Conservation (phyloP, 768 basidiomycete genomes). For the Tricholoma furcatifolium region DNA sequence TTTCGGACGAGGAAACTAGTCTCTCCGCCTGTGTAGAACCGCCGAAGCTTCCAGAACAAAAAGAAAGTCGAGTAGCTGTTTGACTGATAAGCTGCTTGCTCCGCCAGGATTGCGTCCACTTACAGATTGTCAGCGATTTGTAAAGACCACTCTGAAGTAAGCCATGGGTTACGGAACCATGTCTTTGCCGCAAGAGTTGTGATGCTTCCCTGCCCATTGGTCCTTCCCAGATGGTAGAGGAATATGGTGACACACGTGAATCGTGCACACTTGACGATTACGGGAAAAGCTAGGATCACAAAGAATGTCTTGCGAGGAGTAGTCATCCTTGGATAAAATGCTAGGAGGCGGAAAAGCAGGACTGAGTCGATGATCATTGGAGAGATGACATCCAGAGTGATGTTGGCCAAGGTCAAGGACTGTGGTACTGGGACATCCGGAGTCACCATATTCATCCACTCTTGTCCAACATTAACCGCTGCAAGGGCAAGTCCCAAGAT, state of each 20-base stretch:
- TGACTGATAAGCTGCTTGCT: not conserved
- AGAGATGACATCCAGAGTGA: slow-evolving; percentile 23
- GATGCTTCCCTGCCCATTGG: not conserved
- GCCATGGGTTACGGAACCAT: slow-evolving; percentile 15
- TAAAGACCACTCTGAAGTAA: slow-evolving; percentile 30
- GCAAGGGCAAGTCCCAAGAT: slow-evolving; percentile 24
- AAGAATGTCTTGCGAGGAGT: slow-evolving; percentile 15
- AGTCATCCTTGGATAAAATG: slow-evolving; percentile 29
- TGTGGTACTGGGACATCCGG: slow-evolving; percentile 18
- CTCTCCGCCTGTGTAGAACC: slow-evolving; percentile 7
- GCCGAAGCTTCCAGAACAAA: slow-evolving; percentile 21
- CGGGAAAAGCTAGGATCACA: slow-evolving; percentile 25
- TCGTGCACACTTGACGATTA: slow-evolving; percentile 29
- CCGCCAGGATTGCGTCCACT: slow-evolving; percentile 9
- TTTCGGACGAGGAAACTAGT: slow-evolving; percentile 5
- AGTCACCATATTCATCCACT: slow-evolving; percentile 6
- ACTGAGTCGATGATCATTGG: slow-evolving; percentile 37
- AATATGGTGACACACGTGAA: slow-evolving; percentile 21
- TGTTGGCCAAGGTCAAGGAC: slow-evolving; percentile 19
- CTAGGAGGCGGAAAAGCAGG: slow-evolving; percentile 34
- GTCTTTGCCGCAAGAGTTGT: not conserved
- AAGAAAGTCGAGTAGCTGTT: slow-evolving; percentile 24
- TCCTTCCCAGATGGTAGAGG: not conserved
- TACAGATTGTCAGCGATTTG: slow-evolving; percentile 34
- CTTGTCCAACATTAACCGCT: slow-evolving; percentile 19